Percentiles rank a stretch among this genome's conserved stretches.
Evolutionary conservation across 176 grass and related monocot genomes (phyloP).

Genomic region (Microstegium vimineum): DNA sequence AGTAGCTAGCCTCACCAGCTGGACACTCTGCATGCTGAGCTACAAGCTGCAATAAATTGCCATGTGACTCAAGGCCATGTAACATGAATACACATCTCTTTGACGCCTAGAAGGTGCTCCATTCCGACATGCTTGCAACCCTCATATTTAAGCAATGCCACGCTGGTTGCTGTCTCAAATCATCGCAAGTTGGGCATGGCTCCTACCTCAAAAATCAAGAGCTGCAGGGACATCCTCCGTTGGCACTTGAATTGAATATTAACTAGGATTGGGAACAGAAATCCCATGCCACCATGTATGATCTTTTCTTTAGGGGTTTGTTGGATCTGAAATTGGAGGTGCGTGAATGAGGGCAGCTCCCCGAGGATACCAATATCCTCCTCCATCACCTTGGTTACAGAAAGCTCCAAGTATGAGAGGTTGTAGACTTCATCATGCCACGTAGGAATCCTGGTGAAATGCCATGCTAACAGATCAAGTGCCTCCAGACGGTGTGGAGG

Average conservation of each 20-base stretch:
- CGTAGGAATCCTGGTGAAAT: not conserved
- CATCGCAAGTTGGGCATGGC: slow-evolving; percentile 13
- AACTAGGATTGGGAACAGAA: not conserved
- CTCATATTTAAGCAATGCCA: not conserved
- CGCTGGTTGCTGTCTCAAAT: not conserved
- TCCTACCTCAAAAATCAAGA: slow-evolving; percentile 7
- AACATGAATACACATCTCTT: slow-evolving; percentile 6
- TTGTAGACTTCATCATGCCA: slow-evolving; percentile 5
- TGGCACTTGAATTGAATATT: slow-evolving; percentile 15
- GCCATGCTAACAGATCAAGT: slow-evolving; percentile 13
- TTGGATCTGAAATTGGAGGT: not conserved
- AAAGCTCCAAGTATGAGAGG: slow-evolving; percentile 1
- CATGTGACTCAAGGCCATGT: no score
- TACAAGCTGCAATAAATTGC: no score
- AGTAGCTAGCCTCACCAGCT: no score
- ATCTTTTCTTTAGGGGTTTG: slow-evolving; percentile 5
- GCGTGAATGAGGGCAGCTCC: not conserved
- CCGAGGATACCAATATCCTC: not conserved
- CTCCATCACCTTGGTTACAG: not conserved
- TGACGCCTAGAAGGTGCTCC: slow-evolving; percentile 5
- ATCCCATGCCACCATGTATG: not conserved
- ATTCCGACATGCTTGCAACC: not conserved
- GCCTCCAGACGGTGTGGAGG: not conserved
- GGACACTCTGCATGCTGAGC: no score
- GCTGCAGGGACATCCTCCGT: not conserved